Evolutionary conservation across 2,329 filamentous ascomycete genomes (phyloP), one percentile per base, ranked within the genome.

Genomic region (Sphaceloma murrayae): DNA sequence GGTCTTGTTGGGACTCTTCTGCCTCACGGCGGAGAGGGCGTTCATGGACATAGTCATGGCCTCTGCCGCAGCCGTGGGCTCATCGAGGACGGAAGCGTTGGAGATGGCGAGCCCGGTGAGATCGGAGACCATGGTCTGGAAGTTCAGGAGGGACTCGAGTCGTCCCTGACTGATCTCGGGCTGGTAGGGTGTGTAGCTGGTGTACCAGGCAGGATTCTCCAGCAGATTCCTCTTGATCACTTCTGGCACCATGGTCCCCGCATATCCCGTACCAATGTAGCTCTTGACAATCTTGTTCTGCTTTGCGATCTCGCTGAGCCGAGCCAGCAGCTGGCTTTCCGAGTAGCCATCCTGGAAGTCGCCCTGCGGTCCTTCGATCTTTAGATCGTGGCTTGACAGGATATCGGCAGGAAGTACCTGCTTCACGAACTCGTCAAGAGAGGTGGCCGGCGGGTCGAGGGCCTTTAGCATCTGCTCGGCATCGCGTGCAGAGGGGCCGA

Each of bases 151-250:
- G 4, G 86, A 94, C 70, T 95, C 86, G 50, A 96, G 67, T 45
- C 89, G 80, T 26, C 89, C 89, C 67, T 96, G 89, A 62, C 87
- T 94, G 68, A 96, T 94, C 67, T 96, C 89, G 2, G 89, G 83
- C 67, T 96, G 89, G 65, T 95, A 96, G 11, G 89, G 89, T 0
- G 89, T 95, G 64, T 96, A 95, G 67, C 87, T 94, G 30, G 89
- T 96, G 63, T 96, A 96, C 89, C 89, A 96, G 7, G 81, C 87
- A 4, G 89, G 89, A 61, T 83, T 89, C 70, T 96, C 87, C 47
- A 96, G 69, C 3, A 96, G 74, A 60, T 95, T 95, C 53, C 88
- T 75, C 70, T 91, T 85, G 62, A 96, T 94, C 46, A 95, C 88
- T 46, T 85, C 77, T 3, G 89, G 89, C 1, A 85, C 82, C 53